These are phyloP conservation scores for Leishmania martiniquensis DNA, from an alignment of 208 protist genomes.

Conservation along the genomic window DNA sequence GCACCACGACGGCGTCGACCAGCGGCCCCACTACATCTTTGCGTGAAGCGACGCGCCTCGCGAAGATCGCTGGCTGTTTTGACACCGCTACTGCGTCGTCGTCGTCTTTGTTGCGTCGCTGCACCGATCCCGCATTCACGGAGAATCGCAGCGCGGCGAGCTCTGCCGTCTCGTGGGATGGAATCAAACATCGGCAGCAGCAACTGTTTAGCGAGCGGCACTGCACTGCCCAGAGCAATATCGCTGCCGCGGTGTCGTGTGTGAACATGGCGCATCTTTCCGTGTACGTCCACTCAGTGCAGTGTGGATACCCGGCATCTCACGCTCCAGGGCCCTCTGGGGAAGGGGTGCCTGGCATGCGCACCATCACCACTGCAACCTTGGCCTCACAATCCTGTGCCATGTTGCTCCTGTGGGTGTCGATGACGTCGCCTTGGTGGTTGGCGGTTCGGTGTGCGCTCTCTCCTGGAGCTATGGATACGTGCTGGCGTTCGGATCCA, in stretches of 20 bases:
- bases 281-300: slow-evolving; percentile 45
- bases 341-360: slow-evolving; percentile 2
- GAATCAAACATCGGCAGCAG: slow-evolving; percentile 12
- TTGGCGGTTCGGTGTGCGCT: slow-evolving; percentile 50
- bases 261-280: slow-evolving; percentile 59
- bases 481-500: slow-evolving; percentile 11
- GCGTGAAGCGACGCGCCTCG: slow-evolving; percentile 14
- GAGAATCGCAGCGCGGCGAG: background rate
- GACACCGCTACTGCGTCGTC: background rate
- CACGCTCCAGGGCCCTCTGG: slow-evolving; percentile 15
- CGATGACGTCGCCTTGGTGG: slow-evolving; percentile 22
- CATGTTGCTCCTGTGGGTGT: slow-evolving; percentile 52
- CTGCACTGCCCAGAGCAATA: background rate
- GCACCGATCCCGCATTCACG: slow-evolving; percentile 2
- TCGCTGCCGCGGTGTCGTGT: slow-evolving; percentile 6
- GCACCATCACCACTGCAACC: slow-evolving; percentile 10
- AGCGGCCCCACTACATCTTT: slow-evolving; percentile 4
- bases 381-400: background rate
- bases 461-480: slow-evolving; percentile 19
- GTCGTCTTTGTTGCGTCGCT: slow-evolving; percentile 2
- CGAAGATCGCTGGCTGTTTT: slow-evolving; percentile 2
- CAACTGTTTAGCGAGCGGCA: slow-evolving; percentile 23
- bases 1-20: background rate
- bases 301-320: slow-evolving; percentile 33
- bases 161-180: slow-evolving; percentile 7